Evolutionary conservation across 176 grass and related monocot species (phyloP), one percentile per base, ranked within the genome.

Genomic region (Raddia guianensis): DNA sequence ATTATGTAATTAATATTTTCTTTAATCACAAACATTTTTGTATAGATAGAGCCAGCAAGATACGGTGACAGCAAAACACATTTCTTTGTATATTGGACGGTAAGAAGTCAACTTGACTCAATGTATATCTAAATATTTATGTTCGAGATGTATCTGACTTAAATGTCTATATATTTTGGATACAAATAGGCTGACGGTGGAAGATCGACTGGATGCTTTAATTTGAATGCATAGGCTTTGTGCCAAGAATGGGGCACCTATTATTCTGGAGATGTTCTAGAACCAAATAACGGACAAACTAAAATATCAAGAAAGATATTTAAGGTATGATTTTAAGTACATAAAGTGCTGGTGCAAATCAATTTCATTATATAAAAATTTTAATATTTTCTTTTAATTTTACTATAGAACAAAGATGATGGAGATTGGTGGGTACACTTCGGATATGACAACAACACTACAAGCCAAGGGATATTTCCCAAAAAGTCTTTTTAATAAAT

Each of bases 271-370:
- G 78, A 80, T 59, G 12, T 0, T 3, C 48, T 80, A 46, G 19
- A 59, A 12, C 52, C 19, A 57, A 5, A 8, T 7, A 69, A 27
- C 12, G 78, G 65, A 1, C 64, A 80, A 43, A 0, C 2, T 18
- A 68, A 55, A 15, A 80, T 80, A 11, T 47, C 78, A 18, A 3
- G 69, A 11, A 80, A 80, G 40, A 68, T 80, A 58, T 80, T 59
- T 48, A 80, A 80, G 78, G 78, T 67, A 44, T 1, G 16, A 42
- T 20, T 55, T 55, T 55, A 19, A 2, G 8, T n/a, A n/a, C n/a
- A n/a, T n/a, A n/a, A n/a, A n/a, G n/a, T n/a, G n/a, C n/a, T n/a
- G n/a, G n/a, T n/a, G n/a, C n/a, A n/a, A n/a, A n/a, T n/a, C n/a
- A n/a, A n/a, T n/a, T n/a, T n/a, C n/a, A n/a, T n/a, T n/a, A n/a